Base-by-base conservation (phyloP, 2,329 filamentous ascomycete genomes). In the Chaetomium sp. region DNA sequence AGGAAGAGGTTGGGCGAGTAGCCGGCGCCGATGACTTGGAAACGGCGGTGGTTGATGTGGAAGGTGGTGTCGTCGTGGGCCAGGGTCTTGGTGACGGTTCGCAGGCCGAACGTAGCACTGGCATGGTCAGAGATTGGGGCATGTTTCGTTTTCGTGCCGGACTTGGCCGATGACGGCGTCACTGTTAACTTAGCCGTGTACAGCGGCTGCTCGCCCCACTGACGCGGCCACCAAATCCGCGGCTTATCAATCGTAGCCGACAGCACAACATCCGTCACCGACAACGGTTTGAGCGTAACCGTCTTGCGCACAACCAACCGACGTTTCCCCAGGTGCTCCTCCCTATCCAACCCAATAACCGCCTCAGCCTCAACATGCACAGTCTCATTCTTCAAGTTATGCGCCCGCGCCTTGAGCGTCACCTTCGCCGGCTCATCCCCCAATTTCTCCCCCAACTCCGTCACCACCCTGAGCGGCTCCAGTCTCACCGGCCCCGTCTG, bases 1-100 rank as follows among this genome's bases (percentile, higher is more conserved):
- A 85, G 68, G 65, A 86, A 85, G 55, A 85, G 78, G 63, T 86
- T 82, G 0, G 82, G 73, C 0, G 77, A 72, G 60, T 86, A 86
- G 0, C 83, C 83, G 1, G 74, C 80, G 1, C 83, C 83, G 1
- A 82, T 64, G 2, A 86, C 81, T 54, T 82, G 80, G 65, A 86
- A 86, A 0, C 76, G 76, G 3, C 77, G 60, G 0, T 73, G 76
- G 55, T 86, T 86, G 59, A 86, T 68, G 11, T 62, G 70, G 63
- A 84, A 86, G 0, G 74, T 66, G 0, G 74, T 79, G 61, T 85
- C 81, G 52, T 82, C 79, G 64, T 76, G 51, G 63, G 81, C 82
- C 2, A 85, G 62, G 3, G 67, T 61, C 0, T 79, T 79, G 0
- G 75, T 75, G 9, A 85, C 76, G n/a, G 74, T 72, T 1, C 80